Percentiles rank a stretch among this genome's conserved stretches.
phyloP scores from a whole-genome alignment of 1,284 basidiomycete genomes.

The Stereum hirsutum region DNA sequence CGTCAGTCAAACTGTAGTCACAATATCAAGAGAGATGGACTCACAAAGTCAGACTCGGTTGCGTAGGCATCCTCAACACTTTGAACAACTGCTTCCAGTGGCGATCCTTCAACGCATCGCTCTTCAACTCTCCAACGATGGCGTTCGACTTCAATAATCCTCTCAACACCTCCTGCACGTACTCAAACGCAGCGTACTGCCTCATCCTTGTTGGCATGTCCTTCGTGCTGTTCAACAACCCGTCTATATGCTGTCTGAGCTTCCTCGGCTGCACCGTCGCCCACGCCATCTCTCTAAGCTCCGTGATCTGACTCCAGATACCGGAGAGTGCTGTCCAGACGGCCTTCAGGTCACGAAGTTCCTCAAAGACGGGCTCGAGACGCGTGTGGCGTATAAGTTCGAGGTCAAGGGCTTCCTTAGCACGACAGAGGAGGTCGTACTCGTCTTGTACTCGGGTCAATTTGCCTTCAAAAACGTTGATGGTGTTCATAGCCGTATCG shows the following conservation, averaged over 20 bases:
- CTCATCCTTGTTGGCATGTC: conserved; percentile 99
- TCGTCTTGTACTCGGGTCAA: conserved; percentile 87
- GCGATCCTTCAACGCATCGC: conserved; percentile 93
- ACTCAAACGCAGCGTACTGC: conserved; percentile 98
- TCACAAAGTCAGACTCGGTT: conserved; percentile 61
- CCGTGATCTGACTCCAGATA: conserved; percentile 90
- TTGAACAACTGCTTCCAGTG: conserved; percentile 99
- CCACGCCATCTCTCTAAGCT: conserved; percentile 88
- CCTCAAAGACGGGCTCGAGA: conserved; percentile 90
- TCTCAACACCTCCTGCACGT: conserved; percentile 87
- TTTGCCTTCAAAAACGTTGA: conserved; percentile 90
- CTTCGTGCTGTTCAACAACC: conserved; percentile 82
- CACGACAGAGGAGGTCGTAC: conserved; percentile 87
- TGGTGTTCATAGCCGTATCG: conserved; percentile 91
- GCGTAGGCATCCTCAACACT: conserved; percentile 61
- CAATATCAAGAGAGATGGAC: conserved; percentile 18
- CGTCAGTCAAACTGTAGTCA: background rate
- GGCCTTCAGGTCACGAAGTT: conserved; percentile 91
- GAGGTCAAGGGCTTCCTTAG: conserved; percentile 95
- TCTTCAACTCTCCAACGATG: conserved; percentile 89
- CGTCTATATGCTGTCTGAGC: conserved; percentile 89
- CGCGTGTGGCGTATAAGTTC: conserved; percentile 88
- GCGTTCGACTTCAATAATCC: conserved; percentile 85
- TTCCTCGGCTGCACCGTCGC: conserved; percentile 91
- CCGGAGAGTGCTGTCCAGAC: conserved; percentile 99